phyloP scores from a whole-genome alignment of 495 filamentous ascomycete genomes.

The Terfezia boudieri region DNA sequence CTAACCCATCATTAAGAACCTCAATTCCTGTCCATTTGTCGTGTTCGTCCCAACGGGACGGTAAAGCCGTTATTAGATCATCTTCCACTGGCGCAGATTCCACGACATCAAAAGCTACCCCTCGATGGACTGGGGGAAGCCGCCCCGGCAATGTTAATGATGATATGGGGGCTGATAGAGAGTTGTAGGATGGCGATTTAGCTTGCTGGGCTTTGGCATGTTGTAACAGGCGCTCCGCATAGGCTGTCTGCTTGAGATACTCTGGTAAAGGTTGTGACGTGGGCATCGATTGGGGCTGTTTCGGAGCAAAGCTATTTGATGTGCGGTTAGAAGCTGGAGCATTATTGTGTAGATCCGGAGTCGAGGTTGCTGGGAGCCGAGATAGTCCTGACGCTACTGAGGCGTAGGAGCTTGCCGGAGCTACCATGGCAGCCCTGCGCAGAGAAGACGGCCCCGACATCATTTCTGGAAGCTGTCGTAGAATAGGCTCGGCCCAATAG shows the following conservation, averaged over 20 bases:
- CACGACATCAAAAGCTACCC: slow-evolving; percentile 67
- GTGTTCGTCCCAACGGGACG: slow-evolving; percentile 56
- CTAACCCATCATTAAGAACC: slow-evolving; percentile 47
- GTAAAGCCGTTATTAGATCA: slow-evolving; percentile 41
- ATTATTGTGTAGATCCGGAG: slow-evolving; percentile 12
- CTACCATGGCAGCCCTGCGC: slow-evolving; percentile 16
- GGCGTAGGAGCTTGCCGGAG: slow-evolving; percentile 41
- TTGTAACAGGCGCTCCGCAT: slow-evolving; percentile 15
- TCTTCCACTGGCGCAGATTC: slow-evolving; percentile 46
- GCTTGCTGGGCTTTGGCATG: not conserved
- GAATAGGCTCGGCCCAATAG: too few species aligned
- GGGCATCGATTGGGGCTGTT: slow-evolving; percentile 5
- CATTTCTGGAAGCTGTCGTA: not conserved
- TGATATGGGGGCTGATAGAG: slow-evolving; percentile 38
- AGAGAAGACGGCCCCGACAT: slow-evolving; percentile 16
- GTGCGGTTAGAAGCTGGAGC: not conserved
- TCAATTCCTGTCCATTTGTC: slow-evolving; percentile 60
- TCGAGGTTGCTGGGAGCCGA: slow-evolving; percentile 20
- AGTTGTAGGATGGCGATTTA: slow-evolving; percentile 17
- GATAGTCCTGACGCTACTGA: slow-evolving; percentile 53
- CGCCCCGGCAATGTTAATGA: slow-evolving; percentile 30
- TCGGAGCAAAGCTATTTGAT: slow-evolving; percentile 6
- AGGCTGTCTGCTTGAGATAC: slow-evolving; percentile 16
- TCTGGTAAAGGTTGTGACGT: slow-evolving; percentile 9
- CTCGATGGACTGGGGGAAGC: slow-evolving; percentile 51